A percentile compares a stretch with the other conserved stretches of the same genome.
phyloP scores from a whole-genome alignment of 768 basidiomycete species.

The Xerocomellus dryophilus region DNA sequence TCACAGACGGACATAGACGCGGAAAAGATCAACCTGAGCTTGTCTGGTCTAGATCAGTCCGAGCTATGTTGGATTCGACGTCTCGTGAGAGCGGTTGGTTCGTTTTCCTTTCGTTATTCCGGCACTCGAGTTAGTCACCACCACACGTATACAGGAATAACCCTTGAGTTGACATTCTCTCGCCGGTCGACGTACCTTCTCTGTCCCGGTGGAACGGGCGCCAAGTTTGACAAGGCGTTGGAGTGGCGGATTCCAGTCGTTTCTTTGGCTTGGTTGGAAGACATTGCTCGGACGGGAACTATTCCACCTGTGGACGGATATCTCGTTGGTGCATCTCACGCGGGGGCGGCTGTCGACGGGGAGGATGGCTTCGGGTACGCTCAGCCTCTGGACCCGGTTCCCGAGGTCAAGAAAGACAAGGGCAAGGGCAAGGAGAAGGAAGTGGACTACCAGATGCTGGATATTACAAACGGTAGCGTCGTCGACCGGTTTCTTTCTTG shows the following conservation, averaged over 20 bases:
- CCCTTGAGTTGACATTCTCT: slow-evolving; percentile 55
- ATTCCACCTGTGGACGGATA: slow-evolving; percentile 40
- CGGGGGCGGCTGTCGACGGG: slow-evolving; percentile 39
- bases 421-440: slow-evolving; percentile 36
- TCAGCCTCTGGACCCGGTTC: not conserved
- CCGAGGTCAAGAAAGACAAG: slow-evolving; percentile 14
- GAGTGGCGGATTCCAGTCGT: slow-evolving; percentile 82
- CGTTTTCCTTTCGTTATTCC: not conserved
- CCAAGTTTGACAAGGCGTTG: slow-evolving; percentile 73
- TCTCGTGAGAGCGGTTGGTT: slow-evolving; percentile 22
- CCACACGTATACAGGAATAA: slow-evolving; percentile 44
- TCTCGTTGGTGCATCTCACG: slow-evolving; percentile 30
- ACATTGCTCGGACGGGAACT: slow-evolving; percentile 51
- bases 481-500: not conserved
- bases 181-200: slow-evolving; percentile 75
- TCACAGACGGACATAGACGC: slow-evolving; percentile 41
- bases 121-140: not conserved
- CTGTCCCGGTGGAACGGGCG: slow-evolving; percentile 65
- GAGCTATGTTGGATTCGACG: slow-evolving; percentile 60
- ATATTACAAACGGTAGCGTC: slow-evolving; percentile 38
- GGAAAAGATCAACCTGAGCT: slow-evolving; percentile 55
- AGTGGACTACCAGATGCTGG: slow-evolving; percentile 30
- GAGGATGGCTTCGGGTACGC: slow-evolving; percentile 25
- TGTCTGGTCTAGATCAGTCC: slow-evolving; percentile 74
- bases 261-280: slow-evolving; percentile 63